Percentiles rank a stretch among this genome's conserved stretches.
phyloP scores from a whole-genome alignment of 2,329 filamentous ascomycete species.

The Remersonia thermophila region DNA sequence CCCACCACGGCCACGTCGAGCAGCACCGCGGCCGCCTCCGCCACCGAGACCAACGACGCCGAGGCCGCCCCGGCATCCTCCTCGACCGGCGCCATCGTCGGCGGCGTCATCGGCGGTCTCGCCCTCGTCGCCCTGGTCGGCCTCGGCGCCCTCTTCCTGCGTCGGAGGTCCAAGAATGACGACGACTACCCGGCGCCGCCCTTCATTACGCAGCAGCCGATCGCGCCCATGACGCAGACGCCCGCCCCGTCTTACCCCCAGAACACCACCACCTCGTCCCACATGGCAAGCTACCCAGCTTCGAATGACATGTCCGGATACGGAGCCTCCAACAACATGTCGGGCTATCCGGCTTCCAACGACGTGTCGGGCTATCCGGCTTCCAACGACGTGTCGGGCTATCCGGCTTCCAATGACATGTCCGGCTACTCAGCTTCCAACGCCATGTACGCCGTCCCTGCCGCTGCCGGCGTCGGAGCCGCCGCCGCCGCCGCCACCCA shows the following conservation, averaged over 20 bases:
- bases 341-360: not conserved
- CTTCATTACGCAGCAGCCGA: not conserved
- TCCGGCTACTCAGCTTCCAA: not conserved
- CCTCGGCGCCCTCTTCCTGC: slow-evolving; percentile 10
- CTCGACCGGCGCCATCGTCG: slow-evolving; percentile 15
- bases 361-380: too few species aligned
- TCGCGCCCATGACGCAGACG: slow-evolving; percentile 1
- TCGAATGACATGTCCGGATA: too few species aligned
- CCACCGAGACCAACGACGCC: slow-evolving; percentile 1
- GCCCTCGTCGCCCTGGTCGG: slow-evolving; percentile 11
- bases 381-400: not conserved
- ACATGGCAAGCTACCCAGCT: too few species aligned
- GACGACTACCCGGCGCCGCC: not conserved
- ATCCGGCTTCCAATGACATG: not conserved
- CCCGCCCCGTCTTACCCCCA: not conserved
- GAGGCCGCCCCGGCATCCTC: slow-evolving; percentile 1
- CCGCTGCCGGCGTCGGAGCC: not conserved
- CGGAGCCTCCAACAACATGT: not conserved
- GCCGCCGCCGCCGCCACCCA: not conserved
- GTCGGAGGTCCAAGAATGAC: slow-evolving; percentile 6
- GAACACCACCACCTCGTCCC: too few species aligned
- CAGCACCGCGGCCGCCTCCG: slow-evolving; percentile 3
- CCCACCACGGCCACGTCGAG: slow-evolving; percentile 2
- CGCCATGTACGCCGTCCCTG: not conserved
- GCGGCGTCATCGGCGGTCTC: slow-evolving; percentile 14